A percentile compares a stretch with the other conserved stretches of the same genome.
These are phyloP conservation scores for Phytophthora agathidicida DNA, from an alignment of 352 stramenopile species.

Conservation along the genomic window DNA sequence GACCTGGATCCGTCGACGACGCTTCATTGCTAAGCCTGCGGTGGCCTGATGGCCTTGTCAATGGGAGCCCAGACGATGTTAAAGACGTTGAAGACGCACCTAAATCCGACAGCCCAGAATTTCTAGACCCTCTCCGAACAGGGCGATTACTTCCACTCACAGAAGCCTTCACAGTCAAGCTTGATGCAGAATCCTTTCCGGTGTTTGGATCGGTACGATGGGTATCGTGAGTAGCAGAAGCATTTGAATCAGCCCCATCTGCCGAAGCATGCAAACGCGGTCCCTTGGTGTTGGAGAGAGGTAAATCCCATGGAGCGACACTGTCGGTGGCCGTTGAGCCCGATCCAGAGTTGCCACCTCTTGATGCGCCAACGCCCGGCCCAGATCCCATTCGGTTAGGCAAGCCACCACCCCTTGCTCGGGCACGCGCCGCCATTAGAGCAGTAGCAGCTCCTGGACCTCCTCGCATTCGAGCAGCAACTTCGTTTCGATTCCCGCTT, in stretches of 20 bases:
- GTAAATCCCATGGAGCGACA: constrained; percentile 79
- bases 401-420: constrained; percentile 62
- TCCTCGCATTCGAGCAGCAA: constrained; percentile 44
- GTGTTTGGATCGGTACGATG: constrained; percentile 3
- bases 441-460: constrained; percentile 68
- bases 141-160: constrained; percentile 11
- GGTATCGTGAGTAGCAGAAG: background rate
- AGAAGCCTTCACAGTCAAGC: constrained; percentile 1
- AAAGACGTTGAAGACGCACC: constrained; percentile 23
- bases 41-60: constrained; percentile 7
- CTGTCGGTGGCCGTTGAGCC: constrained; percentile 36
- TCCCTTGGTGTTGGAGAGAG: constrained; percentile 46
- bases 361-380: constrained; percentile 38
- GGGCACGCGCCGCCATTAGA: constrained; percentile 70
- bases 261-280: constrained; percentile 25
- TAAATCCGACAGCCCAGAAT: constrained; percentile 11
- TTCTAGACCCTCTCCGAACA: constrained; percentile 23
- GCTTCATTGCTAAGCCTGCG: constrained; percentile 27
- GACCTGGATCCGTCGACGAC: constrained; percentile 23
- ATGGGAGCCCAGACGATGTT: constrained; percentile 24
- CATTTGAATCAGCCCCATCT: constrained; percentile 12
- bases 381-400: constrained; percentile 50
- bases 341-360: constrained; percentile 17
- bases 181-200: constrained; percentile 1
- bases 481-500: constrained; percentile 21